A percentile compares a stretch with the other conserved stretches of the same genome.
These are phyloP conservation scores for Periconia macrospinosa DNA, from an alignment of 2,329 filamentous ascomycete genomes.

Conservation along the genomic window DNA sequence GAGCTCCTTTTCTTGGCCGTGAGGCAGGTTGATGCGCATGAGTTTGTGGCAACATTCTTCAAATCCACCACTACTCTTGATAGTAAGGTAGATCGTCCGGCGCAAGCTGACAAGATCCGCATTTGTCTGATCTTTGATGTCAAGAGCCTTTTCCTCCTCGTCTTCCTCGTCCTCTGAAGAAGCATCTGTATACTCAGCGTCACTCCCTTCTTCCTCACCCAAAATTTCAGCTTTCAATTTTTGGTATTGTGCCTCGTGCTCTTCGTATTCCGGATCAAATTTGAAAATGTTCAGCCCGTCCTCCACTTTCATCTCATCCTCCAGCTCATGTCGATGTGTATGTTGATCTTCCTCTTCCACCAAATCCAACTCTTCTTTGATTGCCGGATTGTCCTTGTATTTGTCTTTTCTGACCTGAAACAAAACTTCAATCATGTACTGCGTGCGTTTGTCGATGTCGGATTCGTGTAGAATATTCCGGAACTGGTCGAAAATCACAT, in stretches of 20 bases:
- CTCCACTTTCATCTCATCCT: slow-evolving; percentile 75
- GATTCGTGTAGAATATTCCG: slow-evolving; percentile 93
- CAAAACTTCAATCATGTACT: slow-evolving; percentile 98
- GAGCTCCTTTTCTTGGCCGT: slow-evolving; percentile 84
- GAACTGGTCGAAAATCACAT: slow-evolving; percentile 94
- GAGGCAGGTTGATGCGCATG: slow-evolving; percentile 81
- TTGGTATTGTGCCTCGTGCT: slow-evolving; percentile 87
- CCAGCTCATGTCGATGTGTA: slow-evolving; percentile 80
- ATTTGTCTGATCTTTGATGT: slow-evolving; percentile 98
- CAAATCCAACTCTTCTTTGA: slow-evolving; percentile 90
- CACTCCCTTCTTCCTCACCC: slow-evolving; percentile 77
- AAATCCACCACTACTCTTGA: slow-evolving; percentile 94
- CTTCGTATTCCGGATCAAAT: slow-evolving; percentile 84
- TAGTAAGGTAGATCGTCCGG: slow-evolving; percentile 93
- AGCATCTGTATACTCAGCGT: slow-evolving; percentile 64
- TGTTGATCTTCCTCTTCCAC: slow-evolving; percentile 99
- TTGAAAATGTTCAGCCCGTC: slow-evolving; percentile 96
- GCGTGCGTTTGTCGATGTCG: slow-evolving; percentile 95
- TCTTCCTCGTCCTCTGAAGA: slow-evolving; percentile 74
- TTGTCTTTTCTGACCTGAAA: slow-evolving; percentile 96
- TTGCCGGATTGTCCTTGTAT: slow-evolving; percentile 90
- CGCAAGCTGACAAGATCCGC: slow-evolving; percentile 92
- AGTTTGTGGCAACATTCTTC: slow-evolving; percentile 98
- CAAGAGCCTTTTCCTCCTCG: slow-evolving; percentile 77
- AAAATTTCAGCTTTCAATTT: slow-evolving; percentile 91